phyloP scores from a whole-genome alignment of 805 yeast species.

The Hanseniaspora occidentalis region DNA sequence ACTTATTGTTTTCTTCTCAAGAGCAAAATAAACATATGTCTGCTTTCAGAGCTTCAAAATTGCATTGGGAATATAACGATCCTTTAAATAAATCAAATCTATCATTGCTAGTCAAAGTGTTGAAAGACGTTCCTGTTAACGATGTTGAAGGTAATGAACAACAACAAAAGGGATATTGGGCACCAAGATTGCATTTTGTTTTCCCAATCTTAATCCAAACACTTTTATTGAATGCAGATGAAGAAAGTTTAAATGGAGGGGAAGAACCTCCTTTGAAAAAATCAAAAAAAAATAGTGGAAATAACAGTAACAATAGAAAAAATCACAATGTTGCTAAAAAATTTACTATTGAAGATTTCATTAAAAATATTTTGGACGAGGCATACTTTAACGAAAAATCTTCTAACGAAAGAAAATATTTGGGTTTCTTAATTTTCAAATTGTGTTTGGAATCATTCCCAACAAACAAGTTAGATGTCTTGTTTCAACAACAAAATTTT shows the following conservation, averaged over 20 bases:
- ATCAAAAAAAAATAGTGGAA: slow-evolving; percentile 13
- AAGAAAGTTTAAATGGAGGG: slow-evolving; percentile 25
- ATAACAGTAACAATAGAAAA: slow-evolving; percentile 7
- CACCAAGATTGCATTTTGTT: slow-evolving; percentile 60
- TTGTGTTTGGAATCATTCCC: slow-evolving; percentile 28
- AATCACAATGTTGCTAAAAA: slow-evolving; percentile 6
- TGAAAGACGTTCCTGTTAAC: slow-evolving; percentile 40
- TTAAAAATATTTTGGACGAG: slow-evolving; percentile 73
- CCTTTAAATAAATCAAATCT: slow-evolving; percentile 67
- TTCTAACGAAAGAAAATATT: slow-evolving; percentile 74
- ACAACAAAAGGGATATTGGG: slow-evolving; percentile 59
- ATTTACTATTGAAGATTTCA: slow-evolving; percentile 49
- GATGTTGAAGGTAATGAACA: slow-evolving; percentile 18
- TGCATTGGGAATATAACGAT: slow-evolving; percentile 55
- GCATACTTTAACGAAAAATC: slow-evolving; percentile 63
- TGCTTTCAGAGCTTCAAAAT: slow-evolving; percentile 11
- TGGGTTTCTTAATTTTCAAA: slow-evolving; percentile 69
- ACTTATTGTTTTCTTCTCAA: slow-evolving; percentile 25
- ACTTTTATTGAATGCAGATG: slow-evolving; percentile 9
- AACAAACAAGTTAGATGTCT: slow-evolving; percentile 7
- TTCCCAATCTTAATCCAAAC: slow-evolving; percentile 33
- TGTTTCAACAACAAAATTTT: slow-evolving; percentile 48
- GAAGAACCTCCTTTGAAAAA: slow-evolving; percentile 24
- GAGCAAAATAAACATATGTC: background rate
- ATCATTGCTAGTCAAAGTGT: slow-evolving; percentile 43